phyloP scores from a whole-genome alignment of 1,139 yeast genomes.

The Kluyveromyces sp. region DNA sequence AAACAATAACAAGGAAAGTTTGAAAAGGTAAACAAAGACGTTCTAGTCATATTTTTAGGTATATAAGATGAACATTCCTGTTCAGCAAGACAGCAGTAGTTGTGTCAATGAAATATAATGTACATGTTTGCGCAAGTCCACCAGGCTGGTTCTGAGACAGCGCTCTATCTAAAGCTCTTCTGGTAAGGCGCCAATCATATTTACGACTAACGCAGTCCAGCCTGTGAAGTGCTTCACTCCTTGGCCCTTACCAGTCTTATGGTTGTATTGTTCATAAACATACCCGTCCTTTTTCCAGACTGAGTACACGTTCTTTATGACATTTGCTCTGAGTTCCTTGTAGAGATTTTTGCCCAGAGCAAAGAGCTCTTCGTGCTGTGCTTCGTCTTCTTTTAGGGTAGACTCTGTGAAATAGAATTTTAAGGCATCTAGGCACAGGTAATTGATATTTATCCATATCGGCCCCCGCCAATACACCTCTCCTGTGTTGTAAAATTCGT shows the following conservation, averaged over 20 bases:
- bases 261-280: conserved; percentile 90
- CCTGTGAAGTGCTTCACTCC: conserved; percentile 91
- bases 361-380: conserved; percentile 16
- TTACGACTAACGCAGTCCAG: conserved; percentile 80
- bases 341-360: conserved; percentile 44
- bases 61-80: not conserved
- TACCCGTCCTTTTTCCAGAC: conserved; percentile 74
- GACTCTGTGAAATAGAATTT: conserved; percentile 41
- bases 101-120: too few species aligned
- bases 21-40: not conserved
- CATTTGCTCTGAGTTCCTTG: conserved; percentile 50
- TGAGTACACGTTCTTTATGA: conserved; percentile 59
- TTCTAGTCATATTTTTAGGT: not conserved
- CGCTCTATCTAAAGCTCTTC: conserved; percentile 26
- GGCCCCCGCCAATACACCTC: conserved; percentile 98
- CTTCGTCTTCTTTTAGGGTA: conserved; percentile 12
- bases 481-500: conserved; percentile 59
- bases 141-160: too few species aligned
- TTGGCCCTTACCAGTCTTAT: conserved; percentile 62
- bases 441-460: conserved; percentile 88
- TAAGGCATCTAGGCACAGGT: conserved; percentile 67
- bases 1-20: too few species aligned
- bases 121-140: too few species aligned
- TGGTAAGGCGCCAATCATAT: conserved; percentile 74
- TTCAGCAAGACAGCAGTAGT: not conserved